These are phyloP conservation scores for Globisporangium lucens DNA, from an alignment of 352 stramenopile genomes.

Conservation along the genomic window DNA sequence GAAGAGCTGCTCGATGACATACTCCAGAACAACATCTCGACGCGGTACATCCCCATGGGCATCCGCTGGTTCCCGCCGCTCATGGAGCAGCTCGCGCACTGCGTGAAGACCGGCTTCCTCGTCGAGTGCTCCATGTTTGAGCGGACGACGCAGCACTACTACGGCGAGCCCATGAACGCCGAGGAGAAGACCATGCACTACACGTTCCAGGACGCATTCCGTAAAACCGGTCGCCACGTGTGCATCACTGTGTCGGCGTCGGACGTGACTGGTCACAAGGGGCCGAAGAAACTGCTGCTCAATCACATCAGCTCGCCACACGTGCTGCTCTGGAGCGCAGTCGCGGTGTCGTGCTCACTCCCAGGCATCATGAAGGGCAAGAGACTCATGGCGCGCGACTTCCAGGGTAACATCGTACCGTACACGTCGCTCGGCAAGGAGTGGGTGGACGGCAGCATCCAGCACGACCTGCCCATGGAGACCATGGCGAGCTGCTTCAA, in stretches of 20 bases:
- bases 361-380: conserved; percentile 91
- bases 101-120: conserved; percentile 86
- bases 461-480: conserved; percentile 91
- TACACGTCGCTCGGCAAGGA: conserved; percentile 91
- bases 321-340: conserved; percentile 89
- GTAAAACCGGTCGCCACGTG: conserved; percentile 90
- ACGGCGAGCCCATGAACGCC: conserved; percentile 56
- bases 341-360: conserved; percentile 90
- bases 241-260: conserved; percentile 93
- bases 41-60: conserved; percentile 40
- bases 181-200: conserved; percentile 57
- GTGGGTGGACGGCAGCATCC: conserved; percentile 92
- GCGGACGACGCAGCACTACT: conserved; percentile 92
- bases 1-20: conserved; percentile 66
- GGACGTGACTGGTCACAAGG: conserved; percentile 83
- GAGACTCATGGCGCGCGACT: conserved; percentile 75
- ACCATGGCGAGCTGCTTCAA: conserved; percentile 93
- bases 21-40: conserved; percentile 57
- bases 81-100: conserved; percentile 84
- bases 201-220: conserved; percentile 94
- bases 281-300: conserved; percentile 79
- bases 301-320: conserved; percentile 94
- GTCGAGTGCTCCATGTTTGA: conserved; percentile 81
- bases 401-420: conserved; percentile 78
- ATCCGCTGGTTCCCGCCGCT: conserved; percentile 82